These are phyloP conservation scores for Eragrostis tef DNA, from an alignment of 202 grass and related monocot species.

Conservation along the genomic window DNA sequence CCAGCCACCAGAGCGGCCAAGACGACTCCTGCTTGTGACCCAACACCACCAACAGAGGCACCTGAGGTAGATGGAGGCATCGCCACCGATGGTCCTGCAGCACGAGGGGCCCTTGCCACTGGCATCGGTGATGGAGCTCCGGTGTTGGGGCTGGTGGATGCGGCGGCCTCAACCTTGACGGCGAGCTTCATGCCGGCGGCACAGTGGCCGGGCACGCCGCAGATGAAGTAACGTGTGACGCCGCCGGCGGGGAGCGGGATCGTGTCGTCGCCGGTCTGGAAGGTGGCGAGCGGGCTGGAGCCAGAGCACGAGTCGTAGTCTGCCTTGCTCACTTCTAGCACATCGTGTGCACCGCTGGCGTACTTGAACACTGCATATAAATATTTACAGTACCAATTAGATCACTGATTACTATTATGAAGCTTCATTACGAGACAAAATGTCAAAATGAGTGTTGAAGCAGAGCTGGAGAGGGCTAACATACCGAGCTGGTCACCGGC, in stretches of 20 bases:
- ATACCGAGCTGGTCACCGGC: too few species aligned
- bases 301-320: conserved; percentile 41
- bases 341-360: conserved; percentile 16
- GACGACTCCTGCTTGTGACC: background rate
- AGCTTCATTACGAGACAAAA: too few species aligned
- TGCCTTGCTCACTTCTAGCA: conserved; percentile 53
- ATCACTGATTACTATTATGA: too few species aligned
- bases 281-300: conserved; percentile 5
- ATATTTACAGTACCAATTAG: too few species aligned
- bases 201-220: conserved; percentile 44
- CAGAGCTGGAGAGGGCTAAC: background rate
- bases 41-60: background rate
- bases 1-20: conserved; percentile 15
- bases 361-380: conserved; percentile 30
- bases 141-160: too few species aligned
- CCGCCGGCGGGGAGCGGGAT: conserved; percentile 39
- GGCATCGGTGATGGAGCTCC: background rate
- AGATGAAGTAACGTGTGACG: conserved; percentile 58
- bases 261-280: conserved; percentile 37
- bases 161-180: conserved; percentile 30
- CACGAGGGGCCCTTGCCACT: background rate
- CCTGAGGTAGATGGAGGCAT: conserved; percentile 35
- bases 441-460: too few species aligned
- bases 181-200: conserved; percentile 52
- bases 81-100: background rate